Conservation (phyloP, 257 asterid genomes). For the Rhazya stricta region DNA sequence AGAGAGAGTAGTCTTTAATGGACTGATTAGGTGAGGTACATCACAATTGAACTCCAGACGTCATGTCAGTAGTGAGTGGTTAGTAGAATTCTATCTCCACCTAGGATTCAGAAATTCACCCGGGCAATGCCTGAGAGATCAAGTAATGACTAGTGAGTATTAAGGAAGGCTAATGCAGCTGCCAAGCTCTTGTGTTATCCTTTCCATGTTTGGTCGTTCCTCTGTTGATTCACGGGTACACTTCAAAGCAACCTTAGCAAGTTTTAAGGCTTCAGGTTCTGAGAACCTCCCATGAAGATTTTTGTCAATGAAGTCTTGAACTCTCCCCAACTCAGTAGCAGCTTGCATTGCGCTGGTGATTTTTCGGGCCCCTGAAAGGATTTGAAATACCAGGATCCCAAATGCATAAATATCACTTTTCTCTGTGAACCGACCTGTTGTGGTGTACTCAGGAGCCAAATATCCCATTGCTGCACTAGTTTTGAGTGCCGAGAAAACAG, state of each 20-base stretch:
- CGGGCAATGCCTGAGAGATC: background rate
- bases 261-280: slow-evolving; percentile 48
- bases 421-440: slow-evolving; percentile 81
- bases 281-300: slow-evolving; percentile 51
- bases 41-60: slow-evolving; percentile 12
- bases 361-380: slow-evolving; percentile 66
- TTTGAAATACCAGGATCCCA: slow-evolving; percentile 80
- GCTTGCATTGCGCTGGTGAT: slow-evolving; percentile 42
- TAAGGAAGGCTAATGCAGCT: slow-evolving; percentile 15
- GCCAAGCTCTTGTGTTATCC: slow-evolving; percentile 38
- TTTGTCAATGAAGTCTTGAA: slow-evolving; percentile 50
- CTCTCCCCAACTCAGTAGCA: slow-evolving; percentile 47
- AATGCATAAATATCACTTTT: slow-evolving; percentile 84
- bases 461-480: slow-evolving; percentile 96
- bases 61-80: slow-evolving; percentile 25
- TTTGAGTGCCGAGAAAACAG: slow-evolving; percentile 74
- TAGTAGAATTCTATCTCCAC: slow-evolving; percentile 31
- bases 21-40: slow-evolving; percentile 11
- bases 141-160: slow-evolving; percentile 1
- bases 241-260: slow-evolving; percentile 50
- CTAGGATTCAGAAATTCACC: slow-evolving; percentile 11
- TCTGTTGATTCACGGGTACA: slow-evolving; percentile 69
- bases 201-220: slow-evolving; percentile 67
- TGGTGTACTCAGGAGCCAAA: slow-evolving; percentile 83
- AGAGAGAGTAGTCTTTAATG: slow-evolving; percentile 12